A percentile compares a stretch with the other conserved stretches of the same genome.
Conservation (phyloP, 2,329 filamentous ascomycete species). For the Neonectria punicea region DNA sequence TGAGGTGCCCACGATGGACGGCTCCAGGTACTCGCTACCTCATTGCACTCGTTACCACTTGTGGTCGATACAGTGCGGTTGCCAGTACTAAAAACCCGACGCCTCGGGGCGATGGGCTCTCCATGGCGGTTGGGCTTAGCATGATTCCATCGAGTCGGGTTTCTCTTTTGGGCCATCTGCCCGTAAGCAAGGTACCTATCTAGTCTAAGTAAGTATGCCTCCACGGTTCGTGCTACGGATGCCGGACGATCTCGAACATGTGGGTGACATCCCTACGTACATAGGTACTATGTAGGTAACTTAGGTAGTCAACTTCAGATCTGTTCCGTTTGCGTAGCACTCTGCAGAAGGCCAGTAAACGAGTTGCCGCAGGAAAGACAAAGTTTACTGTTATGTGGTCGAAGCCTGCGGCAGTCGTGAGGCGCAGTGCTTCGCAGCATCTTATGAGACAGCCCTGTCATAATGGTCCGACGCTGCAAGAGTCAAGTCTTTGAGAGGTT, state of each 20-base stretch:
- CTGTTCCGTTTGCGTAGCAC: background rate
- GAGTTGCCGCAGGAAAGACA: background rate
- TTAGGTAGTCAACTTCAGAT: background rate
- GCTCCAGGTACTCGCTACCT: conserved; percentile 4
- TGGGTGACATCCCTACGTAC: background rate
- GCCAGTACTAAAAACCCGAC: background rate
- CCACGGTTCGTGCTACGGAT: conserved; percentile 5
- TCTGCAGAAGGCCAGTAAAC: background rate
- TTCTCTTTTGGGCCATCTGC: conserved; percentile 6
- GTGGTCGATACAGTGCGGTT: background rate
- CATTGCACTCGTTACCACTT: background rate
- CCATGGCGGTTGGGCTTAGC: too few species aligned
- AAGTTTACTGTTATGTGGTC: conserved; percentile 1
- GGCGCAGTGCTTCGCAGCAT: conserved; percentile 10
- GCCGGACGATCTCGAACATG: background rate
- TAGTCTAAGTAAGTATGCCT: too few species aligned
- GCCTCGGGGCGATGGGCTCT: background rate
- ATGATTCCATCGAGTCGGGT: too few species aligned
- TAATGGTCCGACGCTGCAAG: conserved; percentile 14
- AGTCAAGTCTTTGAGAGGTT: conserved; percentile 13
- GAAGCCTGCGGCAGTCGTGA: conserved; percentile 10
- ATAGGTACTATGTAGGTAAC: too few species aligned
- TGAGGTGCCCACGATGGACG: background rate
- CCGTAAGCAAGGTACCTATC: background rate
- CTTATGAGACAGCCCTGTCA: conserved; percentile 14